Percentiles rank a stretch among this genome's conserved stretches.
Evolutionary conservation across 192 early-diverging fungal species (phyloP).

Genomic region (Backusella luteola): DNA sequence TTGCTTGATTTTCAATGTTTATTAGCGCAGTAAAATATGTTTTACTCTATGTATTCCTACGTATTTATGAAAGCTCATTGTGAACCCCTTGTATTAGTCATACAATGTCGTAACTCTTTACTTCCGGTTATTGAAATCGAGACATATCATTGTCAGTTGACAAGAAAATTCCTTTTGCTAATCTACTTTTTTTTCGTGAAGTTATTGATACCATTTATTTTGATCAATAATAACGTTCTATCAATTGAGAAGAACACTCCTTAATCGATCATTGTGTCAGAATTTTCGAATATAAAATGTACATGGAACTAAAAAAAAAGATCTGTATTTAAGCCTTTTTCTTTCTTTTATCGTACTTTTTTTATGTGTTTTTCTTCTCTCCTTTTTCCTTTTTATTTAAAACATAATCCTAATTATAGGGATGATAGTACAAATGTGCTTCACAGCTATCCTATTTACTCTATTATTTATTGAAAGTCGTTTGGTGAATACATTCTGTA

Average conservation of each 20-base stretch:
- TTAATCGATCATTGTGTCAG: neutral
- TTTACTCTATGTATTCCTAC: too few species aligned
- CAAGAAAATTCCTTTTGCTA: neutral
- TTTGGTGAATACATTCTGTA: too few species aligned
- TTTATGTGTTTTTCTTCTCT: neutral
- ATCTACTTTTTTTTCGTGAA: neutral
- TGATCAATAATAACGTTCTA: neutral
- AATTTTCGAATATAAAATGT: neutral
- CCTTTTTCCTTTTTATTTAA: neutral
- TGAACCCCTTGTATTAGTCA: neutral
- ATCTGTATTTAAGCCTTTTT: neutral
- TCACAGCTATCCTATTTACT: neutral
- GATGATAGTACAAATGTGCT: neutral
- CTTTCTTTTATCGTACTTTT: neutral
- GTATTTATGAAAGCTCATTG: too few species aligned
- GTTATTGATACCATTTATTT: neutral
- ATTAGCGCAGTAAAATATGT: too few species aligned
- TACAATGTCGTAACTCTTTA: neutral
- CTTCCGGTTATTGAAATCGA: neutral
- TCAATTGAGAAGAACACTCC: neutral
- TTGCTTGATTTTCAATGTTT: too few species aligned
- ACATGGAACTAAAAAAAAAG: neutral
- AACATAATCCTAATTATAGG: neutral
- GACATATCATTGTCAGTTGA: neutral
- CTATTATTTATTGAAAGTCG: neutral